Percentiles rank a stretch among this genome's conserved stretches.
Evolutionary conservation across 2,329 filamentous ascomycete genomes (phyloP).

Genomic region (Colletotrichum spaethianum): DNA sequence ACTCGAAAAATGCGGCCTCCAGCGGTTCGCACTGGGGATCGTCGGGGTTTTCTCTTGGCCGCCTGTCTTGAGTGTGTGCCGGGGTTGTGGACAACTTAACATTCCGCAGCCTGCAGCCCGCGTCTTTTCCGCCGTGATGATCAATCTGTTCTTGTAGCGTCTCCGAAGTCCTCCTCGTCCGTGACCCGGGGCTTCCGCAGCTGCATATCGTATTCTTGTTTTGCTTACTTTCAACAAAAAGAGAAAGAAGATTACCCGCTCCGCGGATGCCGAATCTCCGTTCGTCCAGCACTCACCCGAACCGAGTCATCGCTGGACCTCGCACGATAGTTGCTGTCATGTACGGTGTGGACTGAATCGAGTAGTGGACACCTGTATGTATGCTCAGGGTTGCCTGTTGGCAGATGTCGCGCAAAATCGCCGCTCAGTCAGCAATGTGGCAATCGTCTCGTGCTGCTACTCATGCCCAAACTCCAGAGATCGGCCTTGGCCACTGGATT

Average conservation of each 20-base stretch:
- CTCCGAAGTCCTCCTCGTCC: slow-evolving; percentile 12
- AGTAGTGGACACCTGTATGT: neutral
- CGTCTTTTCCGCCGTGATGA: slow-evolving; percentile 8
- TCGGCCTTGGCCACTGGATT: neutral
- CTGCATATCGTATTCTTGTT: neutral
- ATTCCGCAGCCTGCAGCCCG: slow-evolving; percentile 23
- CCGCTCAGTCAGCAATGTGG: slow-evolving; percentile 16
- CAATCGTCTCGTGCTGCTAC: neutral
- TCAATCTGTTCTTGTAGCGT: slow-evolving; percentile 15
- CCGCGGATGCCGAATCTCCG: slow-evolving; percentile 28
- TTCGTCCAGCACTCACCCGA: slow-evolving; percentile 19
- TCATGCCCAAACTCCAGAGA: neutral
- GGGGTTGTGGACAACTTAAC: slow-evolving; percentile 19
- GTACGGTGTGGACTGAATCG: slow-evolving; percentile 3
- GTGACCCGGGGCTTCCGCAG: slow-evolving; percentile 28
- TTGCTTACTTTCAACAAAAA: neutral
- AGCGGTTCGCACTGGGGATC: slow-evolving; percentile 25
- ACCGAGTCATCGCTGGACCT: slow-evolving; percentile 16
- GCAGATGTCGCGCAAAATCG: slow-evolving; percentile 9
- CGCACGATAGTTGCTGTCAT: neutral
- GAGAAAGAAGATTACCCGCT: neutral
- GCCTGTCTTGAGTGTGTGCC: neutral
- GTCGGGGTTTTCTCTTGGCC: slow-evolving; percentile 20
- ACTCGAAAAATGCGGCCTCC: slow-evolving; percentile 4
- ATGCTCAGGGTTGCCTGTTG: slow-evolving; percentile 2